Conservation (phyloP, 1,284 basidiomycete genomes). For the Marasmius tenuissimus region DNA sequence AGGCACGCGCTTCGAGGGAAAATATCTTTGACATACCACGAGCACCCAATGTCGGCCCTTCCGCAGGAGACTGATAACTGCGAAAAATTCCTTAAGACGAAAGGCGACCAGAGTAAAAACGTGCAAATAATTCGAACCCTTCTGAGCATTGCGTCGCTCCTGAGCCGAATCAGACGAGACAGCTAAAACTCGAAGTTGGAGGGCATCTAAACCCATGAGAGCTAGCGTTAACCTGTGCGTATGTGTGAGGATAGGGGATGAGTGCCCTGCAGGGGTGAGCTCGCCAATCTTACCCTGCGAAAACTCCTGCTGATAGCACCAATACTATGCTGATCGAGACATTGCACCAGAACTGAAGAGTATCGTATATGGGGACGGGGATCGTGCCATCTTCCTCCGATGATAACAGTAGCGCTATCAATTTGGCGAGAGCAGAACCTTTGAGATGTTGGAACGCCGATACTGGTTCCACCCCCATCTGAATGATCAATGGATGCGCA, state of each 20-base stretch:
- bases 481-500: too few species aligned
- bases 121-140: slow-evolving; percentile 44
- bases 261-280: too few species aligned
- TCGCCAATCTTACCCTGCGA: too few species aligned
- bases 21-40: slow-evolving; percentile 23
- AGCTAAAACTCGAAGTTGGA: slow-evolving; percentile 85
- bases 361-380: too few species aligned
- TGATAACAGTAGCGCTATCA: too few species aligned
- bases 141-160: slow-evolving; percentile 70
- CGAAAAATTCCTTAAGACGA: not conserved
- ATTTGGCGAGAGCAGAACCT: too few species aligned
- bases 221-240: slow-evolving; percentile 74
- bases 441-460: too few species aligned
- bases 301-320: too few species aligned
- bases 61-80: slow-evolving; percentile 9
- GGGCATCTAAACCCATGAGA: slow-evolving; percentile 94
- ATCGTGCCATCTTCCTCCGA: too few species aligned
- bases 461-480: too few species aligned
- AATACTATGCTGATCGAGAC: too few species aligned
- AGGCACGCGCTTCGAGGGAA: not conserved
- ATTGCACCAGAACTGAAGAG: too few species aligned
- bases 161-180: slow-evolving; percentile 74
- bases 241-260: not conserved
- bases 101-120: not conserved
- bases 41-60: slow-evolving; percentile 13